A percentile compares a stretch with the other conserved stretches of the same genome.
Evolutionary conservation across 345 rosid species (phyloP).

Genomic region (Salix caprea): DNA sequence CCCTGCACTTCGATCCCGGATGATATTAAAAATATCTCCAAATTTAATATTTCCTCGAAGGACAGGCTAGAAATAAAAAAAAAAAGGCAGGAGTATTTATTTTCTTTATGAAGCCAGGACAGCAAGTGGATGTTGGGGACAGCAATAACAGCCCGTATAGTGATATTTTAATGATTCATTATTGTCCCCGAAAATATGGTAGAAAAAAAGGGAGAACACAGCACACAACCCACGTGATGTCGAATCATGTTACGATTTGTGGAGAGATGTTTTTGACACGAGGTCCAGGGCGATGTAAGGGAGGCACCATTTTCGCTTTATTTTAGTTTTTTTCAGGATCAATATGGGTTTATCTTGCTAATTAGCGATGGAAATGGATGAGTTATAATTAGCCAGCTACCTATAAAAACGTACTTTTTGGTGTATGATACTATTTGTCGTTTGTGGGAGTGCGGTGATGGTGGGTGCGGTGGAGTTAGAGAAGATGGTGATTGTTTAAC

Average conservation of each 20-base stretch:
- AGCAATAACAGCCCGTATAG: conserved; percentile 8
- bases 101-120: background rate
- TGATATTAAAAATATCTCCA: too few species aligned
- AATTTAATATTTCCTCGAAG: background rate
- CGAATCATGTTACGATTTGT: conserved; percentile 30
- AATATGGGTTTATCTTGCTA: background rate
- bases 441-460: too few species aligned
- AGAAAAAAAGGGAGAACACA: conserved; percentile 20
- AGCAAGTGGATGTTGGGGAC: background rate
- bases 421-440: too few species aligned
- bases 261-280: conserved; percentile 15
- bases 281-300: background rate
- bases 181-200: conserved; percentile 27
- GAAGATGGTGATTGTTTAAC: too few species aligned
- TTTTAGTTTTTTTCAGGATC: background rate
- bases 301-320: background rate
- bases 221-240: conserved; percentile 49
- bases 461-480: too few species aligned
- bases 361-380: background rate
- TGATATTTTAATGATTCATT: conserved; percentile 22
- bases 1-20: too few species aligned
- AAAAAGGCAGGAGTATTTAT: background rate
- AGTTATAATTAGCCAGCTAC: background rate
- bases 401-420: too few species aligned
- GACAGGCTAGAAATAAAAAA: background rate